Percentiles rank a stretch among this genome's conserved stretches.
Evolutionary conservation across 2,329 filamentous ascomycete genomes (phyloP).

Genomic region (Taxawa tesnikishii): DNA sequence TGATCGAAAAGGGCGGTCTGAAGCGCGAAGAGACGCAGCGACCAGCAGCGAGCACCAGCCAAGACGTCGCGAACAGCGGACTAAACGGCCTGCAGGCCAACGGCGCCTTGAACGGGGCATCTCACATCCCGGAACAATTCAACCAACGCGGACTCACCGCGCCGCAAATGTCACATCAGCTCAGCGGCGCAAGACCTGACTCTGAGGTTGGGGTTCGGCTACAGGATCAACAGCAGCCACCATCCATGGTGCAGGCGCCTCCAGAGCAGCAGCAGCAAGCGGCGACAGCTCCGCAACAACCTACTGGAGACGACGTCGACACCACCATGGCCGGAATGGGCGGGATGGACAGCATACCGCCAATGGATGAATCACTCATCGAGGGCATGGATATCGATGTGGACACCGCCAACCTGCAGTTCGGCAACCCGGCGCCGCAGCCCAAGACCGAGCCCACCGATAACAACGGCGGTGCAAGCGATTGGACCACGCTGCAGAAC

Average conservation of each 20-base stretch:
- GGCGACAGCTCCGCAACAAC: slow-evolving; percentile 1
- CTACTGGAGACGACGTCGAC: slow-evolving; percentile 40
- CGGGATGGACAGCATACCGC: slow-evolving; percentile 10
- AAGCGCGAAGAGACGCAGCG: slow-evolving; percentile 14
- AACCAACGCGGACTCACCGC: not conserved
- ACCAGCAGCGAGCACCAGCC: not conserved
- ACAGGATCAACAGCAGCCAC: slow-evolving; percentile 1
- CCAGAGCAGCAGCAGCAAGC: slow-evolving; percentile 1
- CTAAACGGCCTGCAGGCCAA: not conserved
- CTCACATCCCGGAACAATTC: not conserved
- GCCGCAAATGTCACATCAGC: not conserved
- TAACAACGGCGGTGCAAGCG: too few species aligned
- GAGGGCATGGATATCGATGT: slow-evolving; percentile 14
- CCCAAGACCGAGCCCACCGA: not conserved
- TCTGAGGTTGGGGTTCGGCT: not conserved
- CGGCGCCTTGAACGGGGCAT: not conserved
- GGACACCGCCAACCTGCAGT: slow-evolving; percentile 8
- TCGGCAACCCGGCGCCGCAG: slow-evolving; percentile 6
- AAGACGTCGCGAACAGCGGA: not conserved
- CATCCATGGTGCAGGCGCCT: slow-evolving; percentile 1
- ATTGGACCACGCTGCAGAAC: not conserved
- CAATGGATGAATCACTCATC: slow-evolving; percentile 11
- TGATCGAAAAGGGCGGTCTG: slow-evolving; percentile 22
- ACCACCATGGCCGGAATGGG: slow-evolving; percentile 37
- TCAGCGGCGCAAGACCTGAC: not conserved